Evolutionary conservation across 148 eudicot species (phyloP).

Genomic region (Vaccinium vitisidaea): DNA sequence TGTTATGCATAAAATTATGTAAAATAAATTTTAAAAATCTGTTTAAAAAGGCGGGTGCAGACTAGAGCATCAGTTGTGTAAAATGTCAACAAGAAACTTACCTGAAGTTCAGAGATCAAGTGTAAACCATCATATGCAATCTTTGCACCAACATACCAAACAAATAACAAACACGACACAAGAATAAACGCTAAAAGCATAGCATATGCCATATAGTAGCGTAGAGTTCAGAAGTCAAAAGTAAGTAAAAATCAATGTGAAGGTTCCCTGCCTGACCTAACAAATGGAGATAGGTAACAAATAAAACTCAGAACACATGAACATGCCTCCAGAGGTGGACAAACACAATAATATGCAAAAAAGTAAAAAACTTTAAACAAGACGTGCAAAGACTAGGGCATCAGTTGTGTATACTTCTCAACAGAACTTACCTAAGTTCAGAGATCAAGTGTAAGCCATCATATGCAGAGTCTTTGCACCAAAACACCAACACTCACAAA

Average conservation of each 20-base stretch:
- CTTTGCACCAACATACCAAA: not conserved
- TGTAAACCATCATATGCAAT: slow-evolving; percentile 28
- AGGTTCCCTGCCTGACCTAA: not conserved
- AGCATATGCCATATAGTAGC: not conserved
- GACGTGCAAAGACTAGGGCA: slow-evolving; percentile 27
- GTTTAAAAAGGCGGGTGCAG: not conserved
- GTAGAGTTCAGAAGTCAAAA: not conserved
- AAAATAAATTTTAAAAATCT: too few relatives aligned
- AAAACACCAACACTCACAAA: not conserved
- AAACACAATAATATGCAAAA: not conserved
- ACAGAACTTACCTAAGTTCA: slow-evolving; percentile 55
- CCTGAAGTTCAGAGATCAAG: slow-evolving; percentile 62
- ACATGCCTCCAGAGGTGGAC: not conserved
- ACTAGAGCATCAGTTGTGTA: slow-evolving; percentile 4
- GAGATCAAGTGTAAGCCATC: slow-evolving; percentile 67
- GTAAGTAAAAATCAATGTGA: not conserved
- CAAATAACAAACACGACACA: not conserved
- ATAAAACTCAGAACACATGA: not conserved
- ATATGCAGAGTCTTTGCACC: slow-evolving; percentile 33
- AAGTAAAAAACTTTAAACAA: not conserved
- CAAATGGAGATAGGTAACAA: not conserved
- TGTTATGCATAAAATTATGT: too few relatives aligned
- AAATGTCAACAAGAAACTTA: slow-evolving; percentile 35
- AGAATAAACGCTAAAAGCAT: not conserved
- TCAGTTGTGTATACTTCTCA: slow-evolving; percentile 32